Evolutionary conservation across 768 basidiomycete genomes (phyloP), one percentile per base, ranked within the genome.

Genomic region (Kwoniella dejecticola): DNA sequence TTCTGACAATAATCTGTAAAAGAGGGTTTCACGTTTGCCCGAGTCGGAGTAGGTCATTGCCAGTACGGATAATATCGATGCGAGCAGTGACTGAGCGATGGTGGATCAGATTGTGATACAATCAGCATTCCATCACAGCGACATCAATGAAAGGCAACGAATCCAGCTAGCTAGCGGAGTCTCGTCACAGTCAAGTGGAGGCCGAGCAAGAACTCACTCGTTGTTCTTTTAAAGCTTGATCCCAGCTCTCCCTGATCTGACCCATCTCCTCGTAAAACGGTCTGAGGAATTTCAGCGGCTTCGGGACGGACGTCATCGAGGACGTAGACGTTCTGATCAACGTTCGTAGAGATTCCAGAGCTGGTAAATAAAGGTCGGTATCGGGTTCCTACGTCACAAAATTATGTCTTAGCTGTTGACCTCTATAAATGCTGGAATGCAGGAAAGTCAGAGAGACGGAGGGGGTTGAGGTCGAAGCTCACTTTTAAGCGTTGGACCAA

Each of bases 41-140:
- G 91, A 94, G 80, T 99, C 96, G 8, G 94, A 97, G 78, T 98
- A 98, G 6, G 96, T 99, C 96, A 99, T 99, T 6, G 95, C 96
- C 45, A 99, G 87, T 5, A 97, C 95, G 38, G 95, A 97, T 26
- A 99, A 84, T 62, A 99, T 97, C 71, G 97, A 94, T 24, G 93
- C 93, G 75, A 98, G 94, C 42, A 96, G 85, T 68, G 89, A 88
- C 92, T 96, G 77, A 2, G 60, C 23, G 26, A 29, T 23, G 4
- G 21, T 30, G 12, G 41, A 55, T 2, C 6, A 53, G 31, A 46
- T 13, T 36, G 13, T 56, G 50, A 2, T 36, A 40, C 31, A 41
- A n/a, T n/a, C n/a, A n/a, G n/a, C n/a, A n/a, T n/a, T n/a, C n/a
- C n/a, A n/a, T n/a, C n/a, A n/a, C n/a, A n/a, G n/a, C n/a, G n/a